A percentile compares a stretch with the other conserved stretches of the same genome.
Evolutionary conservation across 2,329 filamentous ascomycete species (phyloP).

Genomic region (Aspergillus amoenus): DNA sequence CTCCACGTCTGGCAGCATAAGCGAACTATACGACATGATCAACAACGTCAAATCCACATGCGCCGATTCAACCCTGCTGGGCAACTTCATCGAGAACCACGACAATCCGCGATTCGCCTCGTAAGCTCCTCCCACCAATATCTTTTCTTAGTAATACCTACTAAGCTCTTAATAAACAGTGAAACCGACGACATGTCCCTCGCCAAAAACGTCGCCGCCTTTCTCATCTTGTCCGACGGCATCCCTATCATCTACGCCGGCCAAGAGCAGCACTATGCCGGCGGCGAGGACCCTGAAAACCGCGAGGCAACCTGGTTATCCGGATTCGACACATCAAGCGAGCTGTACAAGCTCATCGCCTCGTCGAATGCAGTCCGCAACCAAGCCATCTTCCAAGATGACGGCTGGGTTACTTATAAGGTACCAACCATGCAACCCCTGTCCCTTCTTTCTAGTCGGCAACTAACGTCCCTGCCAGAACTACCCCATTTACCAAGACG

Average conservation of each 20-base stretch:
- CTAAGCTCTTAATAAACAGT: slow-evolving; percentile 23
- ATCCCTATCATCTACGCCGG: slow-evolving; percentile 68
- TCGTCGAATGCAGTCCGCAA: slow-evolving; percentile 53
- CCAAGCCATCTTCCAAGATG: slow-evolving; percentile 39
- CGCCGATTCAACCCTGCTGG: slow-evolving; percentile 50
- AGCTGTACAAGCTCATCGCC: slow-evolving; percentile 52
- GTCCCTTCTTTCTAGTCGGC: neutral
- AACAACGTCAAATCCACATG: slow-evolving; percentile 35
- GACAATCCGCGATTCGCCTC: slow-evolving; percentile 57
- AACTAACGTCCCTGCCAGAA: slow-evolving; percentile 22
- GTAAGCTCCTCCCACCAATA: neutral
- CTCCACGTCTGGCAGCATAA: slow-evolving; percentile 34
- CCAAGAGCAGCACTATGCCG: slow-evolving; percentile 63
- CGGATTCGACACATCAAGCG: slow-evolving; percentile 46
- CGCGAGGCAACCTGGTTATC: slow-evolving; percentile 62
- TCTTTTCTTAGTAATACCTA: slow-evolving; percentile 39
- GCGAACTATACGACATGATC: slow-evolving; percentile 36
- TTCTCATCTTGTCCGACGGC: slow-evolving; percentile 59
- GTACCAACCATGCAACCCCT: slow-evolving; percentile 9
- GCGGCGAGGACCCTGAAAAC: slow-evolving; percentile 50
- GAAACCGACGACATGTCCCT: slow-evolving; percentile 41
- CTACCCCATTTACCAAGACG: slow-evolving; percentile 46
- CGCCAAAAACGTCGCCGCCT: slow-evolving; percentile 63
- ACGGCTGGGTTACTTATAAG: slow-evolving; percentile 42
- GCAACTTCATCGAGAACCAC: slow-evolving; percentile 62